Conservation (phyloP, 805 yeast species). For the Kregervanrija fluxuum region DNA sequence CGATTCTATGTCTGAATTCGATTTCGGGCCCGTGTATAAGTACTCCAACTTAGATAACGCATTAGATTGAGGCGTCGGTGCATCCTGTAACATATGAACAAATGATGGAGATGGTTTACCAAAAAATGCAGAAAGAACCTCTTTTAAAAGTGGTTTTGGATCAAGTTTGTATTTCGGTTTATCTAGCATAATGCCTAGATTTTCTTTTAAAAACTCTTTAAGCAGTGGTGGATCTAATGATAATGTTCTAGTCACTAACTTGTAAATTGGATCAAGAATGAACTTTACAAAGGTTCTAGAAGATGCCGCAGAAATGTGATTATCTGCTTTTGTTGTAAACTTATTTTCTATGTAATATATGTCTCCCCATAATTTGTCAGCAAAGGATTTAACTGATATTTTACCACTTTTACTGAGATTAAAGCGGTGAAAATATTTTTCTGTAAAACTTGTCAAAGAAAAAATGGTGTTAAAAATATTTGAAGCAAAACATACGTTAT, state of each 20-base stretch:
- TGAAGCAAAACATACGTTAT: slow-evolving; percentile 74
- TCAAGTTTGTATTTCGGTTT: slow-evolving; percentile 41
- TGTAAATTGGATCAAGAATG: slow-evolving; percentile 74
- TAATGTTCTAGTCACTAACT: slow-evolving; percentile 55
- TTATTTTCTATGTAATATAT: slow-evolving; percentile 43
- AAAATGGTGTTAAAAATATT: slow-evolving; percentile 56
- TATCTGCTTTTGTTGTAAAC: slow-evolving; percentile 33
- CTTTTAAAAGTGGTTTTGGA: slow-evolving; percentile 48
- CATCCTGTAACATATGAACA: slow-evolving; percentile 37
- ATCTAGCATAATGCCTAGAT: slow-evolving; percentile 39
- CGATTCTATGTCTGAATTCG: slow-evolving; percentile 10
- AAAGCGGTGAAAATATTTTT: slow-evolving; percentile 35
- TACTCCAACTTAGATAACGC: slow-evolving; percentile 19
- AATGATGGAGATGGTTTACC: slow-evolving; percentile 41
- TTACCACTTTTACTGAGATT: slow-evolving; percentile 13
- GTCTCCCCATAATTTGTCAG: slow-evolving; percentile 72
- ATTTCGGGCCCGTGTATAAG: slow-evolving; percentile 25
- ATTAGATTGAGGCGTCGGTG: slow-evolving; percentile 32
- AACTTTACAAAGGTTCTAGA: slow-evolving; percentile 52
- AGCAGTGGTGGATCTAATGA: slow-evolving; percentile 42
- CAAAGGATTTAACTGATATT: slow-evolving; percentile 34
- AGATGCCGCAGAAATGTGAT: slow-evolving; percentile 15
- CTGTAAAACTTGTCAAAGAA: slow-evolving; percentile 58
- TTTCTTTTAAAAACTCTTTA: slow-evolving; percentile 34
- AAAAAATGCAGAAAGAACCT: slow-evolving; percentile 50